phyloP scores from a whole-genome alignment of 148 eudicot genomes.

The Limonium bicolor region DNA sequence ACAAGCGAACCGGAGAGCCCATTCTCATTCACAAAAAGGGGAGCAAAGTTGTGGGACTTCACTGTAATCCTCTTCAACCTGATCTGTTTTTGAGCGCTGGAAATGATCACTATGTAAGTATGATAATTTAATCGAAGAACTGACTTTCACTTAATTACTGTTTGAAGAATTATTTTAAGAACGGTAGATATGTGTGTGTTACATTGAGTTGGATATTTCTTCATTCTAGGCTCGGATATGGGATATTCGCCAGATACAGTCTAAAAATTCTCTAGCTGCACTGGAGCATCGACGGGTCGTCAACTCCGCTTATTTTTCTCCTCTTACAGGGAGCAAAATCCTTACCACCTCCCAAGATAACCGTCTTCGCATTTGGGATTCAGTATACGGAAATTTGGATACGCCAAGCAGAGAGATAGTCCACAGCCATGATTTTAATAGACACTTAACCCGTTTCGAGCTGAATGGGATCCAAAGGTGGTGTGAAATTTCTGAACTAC shows the following conservation, averaged over 20 bases:
- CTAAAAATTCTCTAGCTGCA: slow-evolving; percentile 47
- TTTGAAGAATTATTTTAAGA: neutral
- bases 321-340: slow-evolving; percentile 80
- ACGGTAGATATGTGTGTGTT: neutral
- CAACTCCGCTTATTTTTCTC: slow-evolving; percentile 93
- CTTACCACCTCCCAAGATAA: slow-evolving; percentile 88
- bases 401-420: slow-evolving; percentile 95
- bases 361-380: slow-evolving; percentile 89
- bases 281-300: slow-evolving; percentile 87
- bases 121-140: neutral
- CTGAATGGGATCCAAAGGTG: slow-evolving; percentile 99
- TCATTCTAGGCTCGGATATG: slow-evolving; percentile 81
- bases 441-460: slow-evolving; percentile 85
- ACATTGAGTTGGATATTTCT: slow-evolving; percentile 3
- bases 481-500: neutral
- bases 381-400: slow-evolving; percentile 61
- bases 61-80: slow-evolving; percentile 92
- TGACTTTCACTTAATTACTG: neutral
- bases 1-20: slow-evolving; percentile 32
- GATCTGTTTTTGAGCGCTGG: slow-evolving; percentile 94
- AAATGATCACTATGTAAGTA: slow-evolving; percentile 91
- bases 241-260: slow-evolving; percentile 73
- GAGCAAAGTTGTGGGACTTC: slow-evolving; percentile 83
- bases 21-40: slow-evolving; percentile 79
- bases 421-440: slow-evolving; percentile 93